Percentiles rank a stretch among this genome's conserved stretches.
phyloP scores from a whole-genome alignment of 1,284 basidiomycete genomes.

The Rhodotorula sp. region DNA sequence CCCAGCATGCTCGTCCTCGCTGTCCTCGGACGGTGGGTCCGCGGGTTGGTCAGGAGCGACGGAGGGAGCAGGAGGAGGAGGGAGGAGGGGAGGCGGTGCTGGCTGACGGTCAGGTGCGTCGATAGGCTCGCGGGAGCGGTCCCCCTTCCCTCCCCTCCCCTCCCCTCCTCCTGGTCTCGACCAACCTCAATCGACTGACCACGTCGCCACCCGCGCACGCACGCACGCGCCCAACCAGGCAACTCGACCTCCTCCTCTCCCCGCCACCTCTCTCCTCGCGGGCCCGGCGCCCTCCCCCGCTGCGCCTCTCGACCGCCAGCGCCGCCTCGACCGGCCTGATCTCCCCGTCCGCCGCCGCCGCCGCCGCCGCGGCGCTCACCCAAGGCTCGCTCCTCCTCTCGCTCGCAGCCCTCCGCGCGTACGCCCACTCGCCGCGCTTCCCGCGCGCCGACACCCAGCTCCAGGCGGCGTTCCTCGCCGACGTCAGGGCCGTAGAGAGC shows the following conservation, averaged over 20 bases:
- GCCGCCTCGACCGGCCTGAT: not conserved
- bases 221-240: conserved; percentile 32
- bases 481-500: conserved; percentile 57
- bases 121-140: not conserved
- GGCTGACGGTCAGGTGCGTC: conserved; percentile 53
- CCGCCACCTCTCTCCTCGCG: too few relatives aligned
- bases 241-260: conserved; percentile 50
- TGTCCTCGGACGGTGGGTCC: conserved; percentile 58
- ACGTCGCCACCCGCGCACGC: too few relatives aligned
- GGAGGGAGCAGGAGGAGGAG: conserved; percentile 49
- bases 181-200: too few relatives aligned
- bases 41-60: conserved; percentile 38
- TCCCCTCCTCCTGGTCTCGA: too few relatives aligned
- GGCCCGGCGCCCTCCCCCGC: not conserved
- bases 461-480: conserved; percentile 77
- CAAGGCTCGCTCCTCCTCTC: conserved; percentile 57
- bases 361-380: conserved; percentile 50
- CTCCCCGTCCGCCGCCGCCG: conserved; percentile 46
- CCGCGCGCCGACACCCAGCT: conserved; percentile 54
- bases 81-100: conserved; percentile 51
- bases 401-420: conserved; percentile 51
- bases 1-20: conserved; percentile 76
- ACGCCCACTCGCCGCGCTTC: conserved; percentile 48
- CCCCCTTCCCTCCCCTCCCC: too few relatives aligned
- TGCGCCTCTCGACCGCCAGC: conserved; percentile 40